phyloP scores from a whole-genome alignment of 2,329 filamentous ascomycete species.

The Calonectria hongkongensis region DNA sequence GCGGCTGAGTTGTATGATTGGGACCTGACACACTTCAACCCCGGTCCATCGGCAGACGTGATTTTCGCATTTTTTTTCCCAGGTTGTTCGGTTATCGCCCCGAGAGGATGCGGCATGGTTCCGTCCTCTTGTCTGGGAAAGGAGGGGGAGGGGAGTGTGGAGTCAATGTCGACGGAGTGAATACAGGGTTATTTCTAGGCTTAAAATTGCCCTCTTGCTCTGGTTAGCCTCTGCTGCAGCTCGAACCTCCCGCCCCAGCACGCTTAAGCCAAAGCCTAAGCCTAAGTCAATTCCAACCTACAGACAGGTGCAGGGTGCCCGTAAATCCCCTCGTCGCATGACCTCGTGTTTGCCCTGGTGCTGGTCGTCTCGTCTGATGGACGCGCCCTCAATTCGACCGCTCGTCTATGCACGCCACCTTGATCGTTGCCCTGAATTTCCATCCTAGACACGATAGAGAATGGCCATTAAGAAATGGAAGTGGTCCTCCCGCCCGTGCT shows the following conservation, averaged over 20 bases:
- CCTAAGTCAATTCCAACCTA: conserved; percentile 23
- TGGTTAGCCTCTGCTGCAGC: conserved; percentile 1
- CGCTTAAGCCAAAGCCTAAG: conserved; percentile 28
- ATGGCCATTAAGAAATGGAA: neutral
- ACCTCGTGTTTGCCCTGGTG: neutral
- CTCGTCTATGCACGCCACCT: conserved; percentile 17
- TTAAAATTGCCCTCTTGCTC: conserved; percentile 15
- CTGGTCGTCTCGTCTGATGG: neutral
- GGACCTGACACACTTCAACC: neutral
- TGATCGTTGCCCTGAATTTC: neutral
- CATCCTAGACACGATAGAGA: neutral
- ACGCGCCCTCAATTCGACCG: neutral
- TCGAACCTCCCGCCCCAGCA: neutral
- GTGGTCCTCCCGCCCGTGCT: neutral
- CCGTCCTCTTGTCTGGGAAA: conserved; percentile 17
- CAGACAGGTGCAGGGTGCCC: neutral
- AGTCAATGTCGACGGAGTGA: neutral
- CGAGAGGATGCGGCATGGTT: conserved; percentile 30
- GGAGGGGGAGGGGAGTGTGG: neutral
- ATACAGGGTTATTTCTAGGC: conserved; percentile 23
- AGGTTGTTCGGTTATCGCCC: conserved; percentile 24
- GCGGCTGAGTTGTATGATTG: conserved; percentile 28
- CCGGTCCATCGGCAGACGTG: conserved; percentile 5
- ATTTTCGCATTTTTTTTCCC: conserved; percentile 3
- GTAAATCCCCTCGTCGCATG: conserved; percentile 11